Percentiles rank a stretch among this genome's conserved stretches.
phyloP scores from a whole-genome alignment of 768 basidiomycete species.

The Asterophora parasitica region DNA sequence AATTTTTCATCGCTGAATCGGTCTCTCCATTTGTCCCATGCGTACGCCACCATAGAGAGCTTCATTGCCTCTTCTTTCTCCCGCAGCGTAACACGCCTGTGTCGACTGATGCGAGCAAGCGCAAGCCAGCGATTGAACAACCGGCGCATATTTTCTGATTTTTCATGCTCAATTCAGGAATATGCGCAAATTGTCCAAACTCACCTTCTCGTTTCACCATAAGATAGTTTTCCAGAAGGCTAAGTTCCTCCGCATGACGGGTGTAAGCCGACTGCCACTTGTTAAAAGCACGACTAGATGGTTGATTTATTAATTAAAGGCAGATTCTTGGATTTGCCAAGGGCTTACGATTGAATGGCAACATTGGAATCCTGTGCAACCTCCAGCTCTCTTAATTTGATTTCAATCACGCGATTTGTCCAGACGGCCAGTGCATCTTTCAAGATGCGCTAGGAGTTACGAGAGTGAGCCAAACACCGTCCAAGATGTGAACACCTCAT shows the following conservation, averaged over 20 bases:
- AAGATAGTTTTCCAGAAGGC: constrained; percentile 81
- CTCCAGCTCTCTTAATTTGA: constrained; percentile 72
- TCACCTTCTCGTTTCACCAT: constrained; percentile 77
- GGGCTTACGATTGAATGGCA: constrained; percentile 29
- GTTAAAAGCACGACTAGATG: constrained; percentile 47
- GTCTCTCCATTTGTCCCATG: constrained; percentile 82
- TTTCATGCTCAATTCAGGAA: not conserved
- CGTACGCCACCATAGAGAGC: constrained; percentile 41
- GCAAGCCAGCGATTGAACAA: constrained; percentile 69
- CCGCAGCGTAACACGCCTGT: constrained; percentile 54
- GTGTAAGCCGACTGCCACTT: constrained; percentile 65
- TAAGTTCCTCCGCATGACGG: constrained; percentile 65
- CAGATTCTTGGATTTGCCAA: too few species aligned
- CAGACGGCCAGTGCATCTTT: constrained; percentile 47
- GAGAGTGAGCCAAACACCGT: not conserved
- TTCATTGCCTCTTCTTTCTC: constrained; percentile 62
- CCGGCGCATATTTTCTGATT: constrained; percentile 58
- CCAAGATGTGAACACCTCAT: constrained; percentile 4
- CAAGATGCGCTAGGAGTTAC: constrained; percentile 43
- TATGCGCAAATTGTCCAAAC: not conserved
- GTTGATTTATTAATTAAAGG: constrained; percentile 1
- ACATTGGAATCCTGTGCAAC: constrained; percentile 41
- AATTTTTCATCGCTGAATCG: constrained; percentile 61
- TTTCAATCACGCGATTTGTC: constrained; percentile 69
- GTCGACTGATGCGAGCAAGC: constrained; percentile 54